Percentiles rank a stretch among this genome's conserved stretches.
These are phyloP conservation scores for Plasmodium knowlesi DNA, from an alignment of 169 alveolate species.

Conservation along the genomic window DNA sequence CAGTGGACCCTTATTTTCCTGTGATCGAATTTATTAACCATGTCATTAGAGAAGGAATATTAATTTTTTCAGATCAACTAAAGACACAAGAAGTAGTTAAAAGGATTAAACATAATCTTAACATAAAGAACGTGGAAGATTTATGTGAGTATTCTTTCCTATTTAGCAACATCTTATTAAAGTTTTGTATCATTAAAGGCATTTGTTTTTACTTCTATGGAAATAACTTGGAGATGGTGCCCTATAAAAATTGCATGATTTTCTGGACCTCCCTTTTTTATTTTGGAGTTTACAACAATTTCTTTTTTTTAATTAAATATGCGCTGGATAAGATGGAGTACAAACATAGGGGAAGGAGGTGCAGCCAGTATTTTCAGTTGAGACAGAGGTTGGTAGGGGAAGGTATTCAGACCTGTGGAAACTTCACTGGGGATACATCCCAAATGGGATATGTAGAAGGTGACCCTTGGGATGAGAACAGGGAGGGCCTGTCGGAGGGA, in stretches of 20 bases:
- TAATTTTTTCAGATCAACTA: slow-evolving; percentile 48
- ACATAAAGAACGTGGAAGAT: slow-evolving; percentile 46
- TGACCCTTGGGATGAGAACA: neutral
- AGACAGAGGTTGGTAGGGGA: neutral
- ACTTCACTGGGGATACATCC: neutral
- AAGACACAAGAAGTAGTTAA: slow-evolving; percentile 49
- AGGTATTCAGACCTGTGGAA: neutral
- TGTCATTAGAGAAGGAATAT: slow-evolving; percentile 50
- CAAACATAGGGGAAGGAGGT: slow-evolving; percentile 4
- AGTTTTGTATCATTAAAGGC: slow-evolving; percentile 60
- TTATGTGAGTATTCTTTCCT: slow-evolving; percentile 60
- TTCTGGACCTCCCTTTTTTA: slow-evolving; percentile 68
- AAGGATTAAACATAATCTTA: slow-evolving; percentile 18
- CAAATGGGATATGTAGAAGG: neutral
- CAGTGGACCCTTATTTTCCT: slow-evolving; percentile 25
- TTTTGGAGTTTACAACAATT: slow-evolving; percentile 65
- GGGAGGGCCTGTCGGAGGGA: neutral
- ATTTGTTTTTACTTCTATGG: slow-evolving; percentile 52
- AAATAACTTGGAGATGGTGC: slow-evolving; percentile 28
- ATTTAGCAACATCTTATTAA: slow-evolving; percentile 38
- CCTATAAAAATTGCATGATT: slow-evolving; percentile 32
- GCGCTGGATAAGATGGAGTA: slow-evolving; percentile 50
- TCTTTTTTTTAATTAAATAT: slow-evolving; percentile 46
- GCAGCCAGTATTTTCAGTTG: neutral
- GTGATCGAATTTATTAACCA: slow-evolving; percentile 45